phyloP scores from a whole-genome alignment of 805 yeast species.

The Teunomyces atbi region DNA sequence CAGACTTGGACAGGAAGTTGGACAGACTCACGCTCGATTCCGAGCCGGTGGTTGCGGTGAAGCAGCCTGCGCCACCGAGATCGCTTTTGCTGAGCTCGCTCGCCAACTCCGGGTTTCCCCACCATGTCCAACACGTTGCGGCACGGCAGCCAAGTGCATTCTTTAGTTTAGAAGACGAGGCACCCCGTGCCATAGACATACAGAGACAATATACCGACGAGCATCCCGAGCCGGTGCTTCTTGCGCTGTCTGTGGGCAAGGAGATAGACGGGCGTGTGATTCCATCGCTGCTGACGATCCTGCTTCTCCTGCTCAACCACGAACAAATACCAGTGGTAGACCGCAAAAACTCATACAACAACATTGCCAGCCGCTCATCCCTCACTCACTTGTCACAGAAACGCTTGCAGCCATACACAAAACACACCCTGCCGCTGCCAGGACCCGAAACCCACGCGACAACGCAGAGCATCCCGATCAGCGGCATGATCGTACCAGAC shows the following conservation, averaged over 20 bases:
- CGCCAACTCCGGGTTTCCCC: slow-evolving; percentile 18
- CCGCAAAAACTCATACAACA: slow-evolving; percentile 17
- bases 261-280: slow-evolving; percentile 39
- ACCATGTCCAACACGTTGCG: not conserved
- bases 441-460: slow-evolving; percentile 12
- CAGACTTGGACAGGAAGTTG: slow-evolving; percentile 10
- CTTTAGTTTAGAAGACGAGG: slow-evolving; percentile 13
- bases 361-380: slow-evolving; percentile 20
- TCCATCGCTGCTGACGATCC: slow-evolving; percentile 43
- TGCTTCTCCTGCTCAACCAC: slow-evolving; percentile 30
- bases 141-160: slow-evolving; percentile 7
- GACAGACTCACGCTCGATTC: slow-evolving; percentile 6
- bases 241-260: slow-evolving; percentile 43
- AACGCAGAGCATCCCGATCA: slow-evolving; percentile 30
- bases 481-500: slow-evolving; percentile 36
- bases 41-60: slow-evolving; percentile 2
- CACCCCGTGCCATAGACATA: slow-evolving; percentile 1
- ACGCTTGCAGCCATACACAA: slow-evolving; percentile 33
- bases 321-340: slow-evolving; percentile 11
- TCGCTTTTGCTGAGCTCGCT: slow-evolving; percentile 28
- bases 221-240: slow-evolving; percentile 44
- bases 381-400: slow-evolving; percentile 28
- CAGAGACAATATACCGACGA: slow-evolving; percentile 20
- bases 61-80: slow-evolving; percentile 2
- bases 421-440: not conserved